phyloP scores from a whole-genome alignment of 371 early-diverging fungal species.

The Zopfochytrium polystomum region DNA sequence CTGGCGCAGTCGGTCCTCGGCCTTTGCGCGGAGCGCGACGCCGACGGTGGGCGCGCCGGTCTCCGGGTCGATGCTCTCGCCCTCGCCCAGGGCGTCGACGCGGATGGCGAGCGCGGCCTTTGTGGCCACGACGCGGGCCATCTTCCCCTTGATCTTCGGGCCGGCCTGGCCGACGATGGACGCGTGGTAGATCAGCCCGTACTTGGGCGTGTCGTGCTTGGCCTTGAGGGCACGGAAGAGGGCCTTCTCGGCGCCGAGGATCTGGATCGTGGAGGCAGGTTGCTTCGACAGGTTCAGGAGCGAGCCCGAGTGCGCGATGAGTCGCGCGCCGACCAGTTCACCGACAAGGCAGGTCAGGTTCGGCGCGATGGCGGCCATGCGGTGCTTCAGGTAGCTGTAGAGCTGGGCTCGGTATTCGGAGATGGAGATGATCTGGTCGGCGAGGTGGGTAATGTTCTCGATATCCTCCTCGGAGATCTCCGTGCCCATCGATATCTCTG shows the following conservation, averaged over 20 bases:
- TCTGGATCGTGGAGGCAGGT: constrained; percentile 97
- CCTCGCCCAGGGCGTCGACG: constrained; percentile 92
- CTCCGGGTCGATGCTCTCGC: too few relatives aligned
- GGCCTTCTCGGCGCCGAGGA: constrained; percentile 98
- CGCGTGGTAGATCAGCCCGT: constrained; percentile 96
- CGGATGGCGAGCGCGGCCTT: constrained; percentile 88
- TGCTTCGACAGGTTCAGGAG: constrained; percentile 93
- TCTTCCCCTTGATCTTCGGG: constrained; percentile 95
- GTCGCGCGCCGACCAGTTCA: constrained; percentile 89
- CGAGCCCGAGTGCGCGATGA: constrained; percentile 95
- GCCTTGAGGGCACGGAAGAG: constrained; percentile 97
- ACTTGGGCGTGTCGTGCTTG: constrained; percentile 97
- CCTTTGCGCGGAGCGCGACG: constrained; percentile 74
- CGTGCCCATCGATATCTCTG: constrained; percentile 91
- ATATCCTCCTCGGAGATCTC: constrained; percentile 87
- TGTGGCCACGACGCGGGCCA: constrained; percentile 95
- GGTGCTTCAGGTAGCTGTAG: constrained; percentile 84
- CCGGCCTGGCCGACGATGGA: constrained; percentile 93
- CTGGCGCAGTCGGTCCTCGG: constrained; percentile 83
- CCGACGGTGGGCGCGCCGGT: constrained; percentile 77
- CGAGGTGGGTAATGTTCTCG: constrained; percentile 90
- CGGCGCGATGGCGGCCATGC: constrained; percentile 95
- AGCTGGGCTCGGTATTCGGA: constrained; percentile 88
- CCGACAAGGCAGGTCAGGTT: constrained; percentile 96
- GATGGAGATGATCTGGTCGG: constrained; percentile 86